A percentile compares a stretch with the other conserved stretches of the same genome.
These are phyloP conservation scores for Nevesoporus exiguus DNA, from an alignment of 768 basidiomycete species.

Conservation along the genomic window DNA sequence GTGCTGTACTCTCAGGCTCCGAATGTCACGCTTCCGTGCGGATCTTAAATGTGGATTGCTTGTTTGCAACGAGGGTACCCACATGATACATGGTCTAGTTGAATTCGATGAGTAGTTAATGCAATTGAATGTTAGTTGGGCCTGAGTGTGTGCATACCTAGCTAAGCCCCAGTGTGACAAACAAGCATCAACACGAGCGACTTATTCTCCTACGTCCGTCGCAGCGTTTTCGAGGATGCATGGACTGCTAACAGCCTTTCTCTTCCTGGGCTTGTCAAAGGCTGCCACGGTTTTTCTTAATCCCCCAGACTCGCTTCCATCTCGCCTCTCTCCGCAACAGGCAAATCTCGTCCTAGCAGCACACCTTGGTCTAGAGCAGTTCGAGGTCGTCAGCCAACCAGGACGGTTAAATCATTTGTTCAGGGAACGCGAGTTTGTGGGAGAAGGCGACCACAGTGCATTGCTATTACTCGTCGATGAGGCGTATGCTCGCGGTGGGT, in stretches of 20 bases:
- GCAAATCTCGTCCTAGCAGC: slow-evolving; percentile 60
- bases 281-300: slow-evolving; percentile 62
- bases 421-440: slow-evolving; percentile 51
- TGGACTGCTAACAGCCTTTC: slow-evolving; percentile 20
- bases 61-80: too few species aligned
- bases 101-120: background rate
- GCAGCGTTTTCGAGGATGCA: slow-evolving; percentile 12
- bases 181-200: slow-evolving; percentile 16
- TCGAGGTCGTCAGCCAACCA: slow-evolving; percentile 46
- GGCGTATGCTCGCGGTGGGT: slow-evolving; percentile 51
- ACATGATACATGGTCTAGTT: background rate
- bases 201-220: background rate
- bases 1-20: slow-evolving; percentile 28
- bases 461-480: slow-evolving; percentile 58
- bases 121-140: background rate
- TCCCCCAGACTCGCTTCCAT: slow-evolving; percentile 39
- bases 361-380: slow-evolving; percentile 69
- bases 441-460: slow-evolving; percentile 46
- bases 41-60: background rate
- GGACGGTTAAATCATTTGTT: slow-evolving; percentile 18
- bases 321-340: slow-evolving; percentile 46
- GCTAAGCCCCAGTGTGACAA: too few species aligned
- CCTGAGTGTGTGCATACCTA: too few species aligned
- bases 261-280: slow-evolving; percentile 37
- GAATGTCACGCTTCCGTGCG: background rate